A percentile compares a stretch with the other conserved stretches of the same genome.
Evolutionary conservation across 179 eudicot genomes (phyloP).

Genomic region (Silene noctiflora): DNA sequence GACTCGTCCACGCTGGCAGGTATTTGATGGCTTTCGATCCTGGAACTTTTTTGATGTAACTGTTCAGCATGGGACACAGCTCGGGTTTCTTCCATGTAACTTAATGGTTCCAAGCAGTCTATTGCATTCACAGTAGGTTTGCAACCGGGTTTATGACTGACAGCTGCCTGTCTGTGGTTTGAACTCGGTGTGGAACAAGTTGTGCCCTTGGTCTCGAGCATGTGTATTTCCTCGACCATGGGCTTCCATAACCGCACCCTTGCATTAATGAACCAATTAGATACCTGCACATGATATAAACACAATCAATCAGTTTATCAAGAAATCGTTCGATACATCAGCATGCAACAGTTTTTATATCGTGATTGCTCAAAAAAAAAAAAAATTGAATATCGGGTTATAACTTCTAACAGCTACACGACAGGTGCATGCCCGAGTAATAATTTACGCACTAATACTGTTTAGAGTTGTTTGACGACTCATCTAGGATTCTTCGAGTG

Average conservation of each 20-base stretch:
- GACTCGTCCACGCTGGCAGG: conserved; percentile 21
- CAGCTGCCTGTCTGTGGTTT: conserved; percentile 15
- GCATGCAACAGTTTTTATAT: no score
- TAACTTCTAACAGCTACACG: no score
- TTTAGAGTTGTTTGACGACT: no score
- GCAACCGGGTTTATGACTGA: conserved; percentile 2
- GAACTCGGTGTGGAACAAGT: conserved; percentile 14
- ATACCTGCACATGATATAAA: conserved; percentile 15
- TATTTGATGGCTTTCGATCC: conserved; percentile 19
- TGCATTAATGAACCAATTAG: conserved; percentile 43
- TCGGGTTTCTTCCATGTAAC: conserved; percentile 21
- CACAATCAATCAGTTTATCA: not conserved
- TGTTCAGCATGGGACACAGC: conserved; percentile 18
- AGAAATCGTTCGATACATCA: not conserved
- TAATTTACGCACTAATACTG: no score
- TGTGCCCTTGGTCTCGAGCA: conserved; percentile 35
- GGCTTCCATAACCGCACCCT: conserved; percentile 77
- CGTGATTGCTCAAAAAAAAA: no score
- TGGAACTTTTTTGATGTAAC: conserved; percentile 22
- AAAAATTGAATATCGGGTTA: no score
- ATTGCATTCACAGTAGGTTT: not conserved
- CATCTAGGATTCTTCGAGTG: no score
- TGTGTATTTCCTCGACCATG: conserved; percentile 74
- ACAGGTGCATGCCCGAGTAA: no score
- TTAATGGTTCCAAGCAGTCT: conserved; percentile 25